A percentile compares a stretch with the other conserved stretches of the same genome.
These are phyloP conservation scores for Citrullus mucosospermus DNA, from an alignment of 306 rosid species.

Conservation along the genomic window DNA sequence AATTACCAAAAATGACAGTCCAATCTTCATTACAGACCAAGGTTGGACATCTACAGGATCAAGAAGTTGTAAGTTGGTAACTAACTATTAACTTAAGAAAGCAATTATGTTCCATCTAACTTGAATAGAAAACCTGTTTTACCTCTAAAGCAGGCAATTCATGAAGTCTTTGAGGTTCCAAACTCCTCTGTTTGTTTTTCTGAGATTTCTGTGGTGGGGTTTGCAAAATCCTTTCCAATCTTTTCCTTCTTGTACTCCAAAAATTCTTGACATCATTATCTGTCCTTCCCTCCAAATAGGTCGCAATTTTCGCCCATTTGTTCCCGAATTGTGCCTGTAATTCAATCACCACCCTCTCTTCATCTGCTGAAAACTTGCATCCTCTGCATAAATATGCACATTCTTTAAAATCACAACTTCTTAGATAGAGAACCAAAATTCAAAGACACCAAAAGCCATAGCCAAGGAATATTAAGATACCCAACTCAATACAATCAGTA, in stretches of 20 bases:
- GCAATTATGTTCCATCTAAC: neutral
- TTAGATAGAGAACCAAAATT: neutral
- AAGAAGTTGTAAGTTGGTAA: neutral
- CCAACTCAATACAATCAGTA: neutral
- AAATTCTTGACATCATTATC: constrained; percentile 60
- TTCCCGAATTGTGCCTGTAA: constrained; percentile 50
- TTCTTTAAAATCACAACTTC: neutral
- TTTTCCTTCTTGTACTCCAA: constrained; percentile 47
- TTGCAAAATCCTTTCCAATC: constrained; percentile 27
- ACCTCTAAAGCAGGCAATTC: neutral
- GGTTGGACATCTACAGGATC: neutral
- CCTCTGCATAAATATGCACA: constrained; percentile 23
- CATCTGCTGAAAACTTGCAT: constrained; percentile 49
- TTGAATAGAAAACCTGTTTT: neutral
- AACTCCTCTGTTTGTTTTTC: constrained; percentile 21
- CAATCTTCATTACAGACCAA: neutral
- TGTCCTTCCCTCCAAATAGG: constrained; percentile 44
- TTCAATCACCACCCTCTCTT: constrained; percentile 46
- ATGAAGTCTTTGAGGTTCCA: neutral
- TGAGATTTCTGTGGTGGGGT: constrained; percentile 24
- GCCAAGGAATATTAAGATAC: neutral
- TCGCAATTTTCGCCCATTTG: constrained; percentile 58
- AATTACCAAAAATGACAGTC: neutral
- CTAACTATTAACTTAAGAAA: neutral
- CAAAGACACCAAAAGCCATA: neutral